A percentile compares a stretch with the other conserved stretches of the same genome.
phyloP scores from a whole-genome alignment of 2,329 filamentous ascomycete species.

The Beauveria sp. region DNA sequence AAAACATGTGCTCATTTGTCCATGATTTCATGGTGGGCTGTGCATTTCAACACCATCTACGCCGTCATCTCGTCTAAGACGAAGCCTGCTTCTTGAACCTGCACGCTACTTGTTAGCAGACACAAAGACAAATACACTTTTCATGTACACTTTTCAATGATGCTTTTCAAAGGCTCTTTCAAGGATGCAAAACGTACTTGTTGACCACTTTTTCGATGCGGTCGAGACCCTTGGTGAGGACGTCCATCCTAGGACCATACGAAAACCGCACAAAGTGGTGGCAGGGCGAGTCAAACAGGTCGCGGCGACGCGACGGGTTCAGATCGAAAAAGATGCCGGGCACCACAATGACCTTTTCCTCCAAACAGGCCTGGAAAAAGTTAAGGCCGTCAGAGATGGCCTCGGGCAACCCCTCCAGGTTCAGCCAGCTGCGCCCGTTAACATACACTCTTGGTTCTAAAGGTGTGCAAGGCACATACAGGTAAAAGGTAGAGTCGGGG shows the following conservation, averaged over 20 bases:
- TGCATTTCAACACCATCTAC: background rate
- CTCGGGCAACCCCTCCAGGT: conserved; percentile 62
- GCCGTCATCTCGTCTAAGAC: background rate
- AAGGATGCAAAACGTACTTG: conserved; percentile 43
- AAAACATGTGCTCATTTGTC: background rate
- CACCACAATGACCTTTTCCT: conserved; percentile 93
- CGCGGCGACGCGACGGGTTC: conserved; percentile 81
- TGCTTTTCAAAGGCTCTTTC: background rate
- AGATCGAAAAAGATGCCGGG: conserved; percentile 97
- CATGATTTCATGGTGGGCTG: background rate
- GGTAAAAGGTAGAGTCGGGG: conserved; percentile 90
- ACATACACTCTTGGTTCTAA: background rate
- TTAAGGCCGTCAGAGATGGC: conserved; percentile 87
- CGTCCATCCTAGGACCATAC: conserved; percentile 77
- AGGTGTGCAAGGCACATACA: conserved; percentile 43
- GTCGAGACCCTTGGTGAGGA: conserved; percentile 70
- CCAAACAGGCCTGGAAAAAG: conserved; percentile 90
- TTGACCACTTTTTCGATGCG: conserved; percentile 76
- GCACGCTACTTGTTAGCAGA: conserved; percentile 6
- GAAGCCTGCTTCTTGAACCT: conserved; percentile 18
- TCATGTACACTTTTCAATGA: too few species aligned
- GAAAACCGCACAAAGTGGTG: conserved; percentile 85
- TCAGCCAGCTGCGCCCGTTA: conserved; percentile 38
- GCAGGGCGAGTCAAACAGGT: conserved; percentile 90
- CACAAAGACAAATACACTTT: too few species aligned